These are phyloP conservation scores for Vitis labrusca DNA, from an alignment of 164 flowering plant species.

Conservation along the genomic window DNA sequence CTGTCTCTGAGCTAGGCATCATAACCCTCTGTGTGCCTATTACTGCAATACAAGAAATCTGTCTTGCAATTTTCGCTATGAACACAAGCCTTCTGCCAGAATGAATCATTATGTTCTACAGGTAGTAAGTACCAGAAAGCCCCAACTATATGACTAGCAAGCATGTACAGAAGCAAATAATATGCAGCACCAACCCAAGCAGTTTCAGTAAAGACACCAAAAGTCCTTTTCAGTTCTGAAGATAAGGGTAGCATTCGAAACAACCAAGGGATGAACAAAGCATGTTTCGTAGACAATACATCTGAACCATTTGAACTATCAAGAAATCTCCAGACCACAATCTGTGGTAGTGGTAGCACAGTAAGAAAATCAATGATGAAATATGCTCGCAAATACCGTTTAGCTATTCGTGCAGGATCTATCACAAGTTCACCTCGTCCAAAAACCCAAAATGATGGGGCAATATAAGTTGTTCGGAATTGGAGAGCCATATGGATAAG, in stretches of 20 bases:
- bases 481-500: constrained; percentile 86
- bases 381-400: constrained; percentile 63
- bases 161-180: constrained; percentile 91
- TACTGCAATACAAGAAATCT: constrained; percentile 80
- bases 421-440: constrained; percentile 98
- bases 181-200: constrained; percentile 99
- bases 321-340: constrained; percentile 81
- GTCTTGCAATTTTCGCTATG: constrained; percentile 27
- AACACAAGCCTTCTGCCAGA: constrained; percentile 80
- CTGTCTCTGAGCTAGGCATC: constrained; percentile 43
- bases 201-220: constrained; percentile 95
- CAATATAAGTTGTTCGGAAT: constrained; percentile 94
- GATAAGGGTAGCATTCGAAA: constrained; percentile 66
- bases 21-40: constrained; percentile 45
- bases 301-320: constrained; percentile 65
- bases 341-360: constrained; percentile 91
- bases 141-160: constrained; percentile 96
- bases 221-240: constrained; percentile 85
- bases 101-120: constrained; percentile 76
- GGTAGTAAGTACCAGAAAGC: constrained; percentile 90
- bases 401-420: constrained; percentile 85
- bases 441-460: constrained; percentile 96
- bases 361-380: constrained; percentile 88
- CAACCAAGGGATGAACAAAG: constrained; percentile 77
- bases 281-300: constrained; percentile 74